phyloP scores from a whole-genome alignment of 768 basidiomycete genomes.

The Rhodosporidiobolus sp. region DNA sequence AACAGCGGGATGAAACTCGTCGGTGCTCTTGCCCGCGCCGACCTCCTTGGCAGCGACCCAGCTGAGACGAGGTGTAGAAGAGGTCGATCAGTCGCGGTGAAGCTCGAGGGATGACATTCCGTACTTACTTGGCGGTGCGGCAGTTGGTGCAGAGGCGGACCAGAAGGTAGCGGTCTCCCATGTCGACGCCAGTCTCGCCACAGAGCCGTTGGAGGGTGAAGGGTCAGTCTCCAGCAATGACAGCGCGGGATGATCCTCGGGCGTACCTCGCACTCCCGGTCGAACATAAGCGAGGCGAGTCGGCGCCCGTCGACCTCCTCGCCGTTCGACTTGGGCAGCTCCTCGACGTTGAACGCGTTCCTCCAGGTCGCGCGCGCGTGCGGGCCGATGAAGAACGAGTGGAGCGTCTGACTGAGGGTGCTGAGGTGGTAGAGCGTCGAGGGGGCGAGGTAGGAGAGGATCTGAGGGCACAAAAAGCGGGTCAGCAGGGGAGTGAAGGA shows the following conservation, averaged over 20 bases:
- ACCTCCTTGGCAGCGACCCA: neutral
- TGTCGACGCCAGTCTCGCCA: neutral
- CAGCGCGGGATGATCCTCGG: too few species aligned
- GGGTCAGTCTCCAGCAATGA: too few species aligned
- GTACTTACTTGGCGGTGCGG: neutral
- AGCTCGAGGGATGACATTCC: neutral
- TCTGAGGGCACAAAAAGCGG: too few species aligned
- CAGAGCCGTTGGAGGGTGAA: too few species aligned
- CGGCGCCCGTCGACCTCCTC: neutral
- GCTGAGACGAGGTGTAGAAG: neutral
- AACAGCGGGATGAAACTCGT: neutral
- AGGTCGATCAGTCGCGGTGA: too few species aligned
- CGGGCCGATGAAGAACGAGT: neutral
- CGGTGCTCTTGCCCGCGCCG: neutral
- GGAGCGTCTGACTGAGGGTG: neutral
- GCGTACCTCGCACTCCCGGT: neutral
- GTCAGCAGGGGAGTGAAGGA: neutral
- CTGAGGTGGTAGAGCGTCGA: neutral
- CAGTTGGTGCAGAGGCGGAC: neutral
- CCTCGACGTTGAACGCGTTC: neutral
- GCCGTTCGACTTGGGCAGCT: neutral
- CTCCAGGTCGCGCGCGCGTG: neutral
- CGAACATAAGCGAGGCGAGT: neutral
- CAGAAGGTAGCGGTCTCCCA: conserved; percentile 1
- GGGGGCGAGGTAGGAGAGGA: neutral